A percentile compares a stretch with the other conserved stretches of the same genome.
These are phyloP conservation scores for Rhizopus delemar DNA, from an alignment of 371 early-diverging fungal genomes.

Conservation along the genomic window DNA sequence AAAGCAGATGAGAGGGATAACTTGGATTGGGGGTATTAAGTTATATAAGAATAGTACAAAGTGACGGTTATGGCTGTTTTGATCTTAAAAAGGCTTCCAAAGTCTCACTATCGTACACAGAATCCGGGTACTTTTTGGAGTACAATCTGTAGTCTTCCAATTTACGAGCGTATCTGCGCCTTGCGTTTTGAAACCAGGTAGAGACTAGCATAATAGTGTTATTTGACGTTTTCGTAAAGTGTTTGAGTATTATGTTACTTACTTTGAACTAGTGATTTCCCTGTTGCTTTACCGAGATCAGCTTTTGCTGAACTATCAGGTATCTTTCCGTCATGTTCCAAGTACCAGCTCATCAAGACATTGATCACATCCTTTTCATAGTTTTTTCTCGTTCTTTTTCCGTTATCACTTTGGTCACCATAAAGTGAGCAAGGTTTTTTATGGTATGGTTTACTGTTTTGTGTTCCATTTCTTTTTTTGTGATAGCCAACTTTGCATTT, in stretches of 20 bases:
- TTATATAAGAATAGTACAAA: not conserved
- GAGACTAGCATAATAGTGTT: constrained; percentile 27
- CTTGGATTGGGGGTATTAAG: not conserved
- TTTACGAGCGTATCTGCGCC: constrained; percentile 37
- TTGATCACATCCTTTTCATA: constrained; percentile 30
- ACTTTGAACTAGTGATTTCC: constrained; percentile 35
- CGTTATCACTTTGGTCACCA: constrained; percentile 11
- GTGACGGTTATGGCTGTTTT: not conserved
- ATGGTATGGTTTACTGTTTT: not conserved
- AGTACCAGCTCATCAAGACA: constrained; percentile 42
- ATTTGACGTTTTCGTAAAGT: not conserved
- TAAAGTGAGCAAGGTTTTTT: not conserved
- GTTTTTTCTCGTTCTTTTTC: constrained; percentile 38
- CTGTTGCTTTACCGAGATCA: constrained; percentile 25
- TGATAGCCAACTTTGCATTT: not conserved
- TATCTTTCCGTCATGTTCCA: constrained; percentile 31
- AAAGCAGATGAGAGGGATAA: too few relatives aligned
- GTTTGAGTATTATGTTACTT: constrained; percentile 7
- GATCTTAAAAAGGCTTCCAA: constrained; percentile 21
- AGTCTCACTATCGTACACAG: constrained; percentile 35
- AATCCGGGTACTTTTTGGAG: constrained; percentile 16
- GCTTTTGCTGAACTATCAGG: constrained; percentile 29
- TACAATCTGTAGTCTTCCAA: constrained; percentile 28
- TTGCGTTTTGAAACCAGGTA: constrained; percentile 51
- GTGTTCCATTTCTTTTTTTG: not conserved